These are phyloP conservation scores for Ustilago curta DNA, from an alignment of 1,284 basidiomycete species.

Conservation along the genomic window DNA sequence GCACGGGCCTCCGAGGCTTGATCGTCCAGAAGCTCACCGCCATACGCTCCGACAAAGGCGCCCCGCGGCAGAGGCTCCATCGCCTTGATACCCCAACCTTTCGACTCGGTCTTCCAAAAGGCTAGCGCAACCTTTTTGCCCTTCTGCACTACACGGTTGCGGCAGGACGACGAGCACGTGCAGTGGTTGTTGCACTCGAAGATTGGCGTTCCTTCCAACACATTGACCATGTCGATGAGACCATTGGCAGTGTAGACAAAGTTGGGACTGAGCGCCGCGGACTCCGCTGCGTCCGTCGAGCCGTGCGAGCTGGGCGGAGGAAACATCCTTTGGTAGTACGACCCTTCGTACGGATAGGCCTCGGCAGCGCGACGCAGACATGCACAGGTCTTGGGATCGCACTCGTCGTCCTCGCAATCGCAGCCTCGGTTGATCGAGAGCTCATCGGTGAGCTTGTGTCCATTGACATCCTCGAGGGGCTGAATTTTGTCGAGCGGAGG, in stretches of 20 bases:
- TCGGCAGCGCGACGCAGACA: conserved; percentile 40
- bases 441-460: conserved; percentile 39
- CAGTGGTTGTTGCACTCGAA: conserved; percentile 89
- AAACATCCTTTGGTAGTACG: conserved; percentile 25
- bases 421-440: conserved; percentile 33
- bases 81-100: conserved; percentile 75
- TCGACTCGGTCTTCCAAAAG: conserved; percentile 77
- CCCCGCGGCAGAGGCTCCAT: conserved; percentile 71
- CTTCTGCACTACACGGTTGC: conserved; percentile 85
- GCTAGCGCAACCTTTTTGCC: conserved; percentile 74
- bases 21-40: conserved; percentile 83
- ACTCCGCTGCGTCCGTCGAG: neutral
- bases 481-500: conserved; percentile 11
- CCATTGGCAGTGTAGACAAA: conserved; percentile 47
- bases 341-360: conserved; percentile 17
- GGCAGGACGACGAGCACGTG: conserved; percentile 80
- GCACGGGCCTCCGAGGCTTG: conserved; percentile 78
- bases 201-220: conserved; percentile 73
- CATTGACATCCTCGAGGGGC: conserved; percentile 17
- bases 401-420: conserved; percentile 46
- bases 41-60: conserved; percentile 83
- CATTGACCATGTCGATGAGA: conserved; percentile 6
- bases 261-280: neutral
- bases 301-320: neutral
- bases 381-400: conserved; percentile 51